phyloP scores from a whole-genome alignment of 177 flowering plant genomes.

The Tripterygium wilfordii region DNA sequence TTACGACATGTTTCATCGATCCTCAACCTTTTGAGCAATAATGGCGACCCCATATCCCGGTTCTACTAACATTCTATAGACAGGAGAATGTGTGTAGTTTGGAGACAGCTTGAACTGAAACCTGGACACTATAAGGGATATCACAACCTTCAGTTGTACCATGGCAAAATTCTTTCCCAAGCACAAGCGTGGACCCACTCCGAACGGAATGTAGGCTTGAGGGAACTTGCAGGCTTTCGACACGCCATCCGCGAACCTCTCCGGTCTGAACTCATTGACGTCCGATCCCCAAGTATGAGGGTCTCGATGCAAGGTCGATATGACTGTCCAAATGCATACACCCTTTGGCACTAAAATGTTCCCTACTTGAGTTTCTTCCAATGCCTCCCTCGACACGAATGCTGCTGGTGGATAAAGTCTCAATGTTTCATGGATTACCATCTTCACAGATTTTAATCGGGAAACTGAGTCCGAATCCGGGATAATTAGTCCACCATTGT shows the following conservation, averaged over 20 bases:
- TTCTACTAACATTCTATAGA: conserved; percentile 30
- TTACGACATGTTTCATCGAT: too few relatives aligned
- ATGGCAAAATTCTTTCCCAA: conserved; percentile 37
- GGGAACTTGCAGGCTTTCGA: conserved; percentile 31
- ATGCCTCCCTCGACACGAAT: conserved; percentile 41
- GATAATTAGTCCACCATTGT: conserved; percentile 11
- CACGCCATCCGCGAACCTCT: conserved; percentile 29
- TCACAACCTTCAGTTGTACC: conserved; percentile 29
- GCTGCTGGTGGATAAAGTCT: conserved; percentile 44
- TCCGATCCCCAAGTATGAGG: conserved; percentile 35
- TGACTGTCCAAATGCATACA: conserved; percentile 33
- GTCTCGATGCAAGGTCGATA: conserved; percentile 32
- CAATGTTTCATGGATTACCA: conserved; percentile 48
- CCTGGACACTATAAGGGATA: conserved; percentile 28
- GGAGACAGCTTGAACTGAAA: conserved; percentile 31
- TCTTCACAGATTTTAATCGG: conserved; percentile 45
- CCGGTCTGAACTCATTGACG: conserved; percentile 37
- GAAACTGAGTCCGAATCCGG: conserved; percentile 31
- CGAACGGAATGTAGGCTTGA: conserved; percentile 37
- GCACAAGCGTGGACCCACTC: conserved; percentile 35
- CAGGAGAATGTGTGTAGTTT: conserved; percentile 28
- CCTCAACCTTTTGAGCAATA: conserved; percentile 11
- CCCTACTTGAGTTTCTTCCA: conserved; percentile 24
- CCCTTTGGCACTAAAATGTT: conserved; percentile 36
- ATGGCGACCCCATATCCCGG: conserved; percentile 34